phyloP scores from a whole-genome alignment of 768 basidiomycete genomes.

The Mycena olivaceomarginata region DNA sequence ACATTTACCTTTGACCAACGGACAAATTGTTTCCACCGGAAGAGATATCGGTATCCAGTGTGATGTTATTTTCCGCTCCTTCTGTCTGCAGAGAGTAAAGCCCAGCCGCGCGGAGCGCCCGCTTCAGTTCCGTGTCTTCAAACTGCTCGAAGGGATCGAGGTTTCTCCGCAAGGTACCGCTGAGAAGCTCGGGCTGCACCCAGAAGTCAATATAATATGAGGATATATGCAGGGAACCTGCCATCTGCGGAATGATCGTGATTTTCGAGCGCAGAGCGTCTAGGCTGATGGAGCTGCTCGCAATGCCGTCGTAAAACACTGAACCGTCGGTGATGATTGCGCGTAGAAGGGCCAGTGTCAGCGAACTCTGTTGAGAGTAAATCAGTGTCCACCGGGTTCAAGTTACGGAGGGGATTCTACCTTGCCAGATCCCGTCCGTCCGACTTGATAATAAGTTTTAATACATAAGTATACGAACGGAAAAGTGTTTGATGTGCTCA shows the following conservation, averaged over 20 bases:
- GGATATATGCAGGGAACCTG: not conserved
- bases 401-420: slow-evolving; percentile 42
- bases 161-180: slow-evolving; percentile 65
- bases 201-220: not conserved
- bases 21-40: slow-evolving; percentile 51
- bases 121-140: slow-evolving; percentile 60
- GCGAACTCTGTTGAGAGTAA: slow-evolving; percentile 65
- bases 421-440: slow-evolving; percentile 68
- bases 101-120: slow-evolving; percentile 59
- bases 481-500: slow-evolving; percentile 33
- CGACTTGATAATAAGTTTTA: slow-evolving; percentile 52
- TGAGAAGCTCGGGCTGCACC: slow-evolving; percentile 57
- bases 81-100: slow-evolving; percentile 58
- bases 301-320: slow-evolving; percentile 65
- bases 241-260: slow-evolving; percentile 63
- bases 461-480: not conserved
- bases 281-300: slow-evolving; percentile 62
- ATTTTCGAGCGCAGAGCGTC: slow-evolving; percentile 65
- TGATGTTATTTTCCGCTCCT: slow-evolving; percentile 46
- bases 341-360: slow-evolving; percentile 71
- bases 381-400: not conserved
- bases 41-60: slow-evolving; percentile 38
- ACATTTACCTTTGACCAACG: slow-evolving; percentile 57
- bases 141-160: slow-evolving; percentile 68
- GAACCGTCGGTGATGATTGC: slow-evolving; percentile 56